phyloP scores from a whole-genome alignment of 176 grass and related monocot species.

The Oryza australiensis region DNA sequence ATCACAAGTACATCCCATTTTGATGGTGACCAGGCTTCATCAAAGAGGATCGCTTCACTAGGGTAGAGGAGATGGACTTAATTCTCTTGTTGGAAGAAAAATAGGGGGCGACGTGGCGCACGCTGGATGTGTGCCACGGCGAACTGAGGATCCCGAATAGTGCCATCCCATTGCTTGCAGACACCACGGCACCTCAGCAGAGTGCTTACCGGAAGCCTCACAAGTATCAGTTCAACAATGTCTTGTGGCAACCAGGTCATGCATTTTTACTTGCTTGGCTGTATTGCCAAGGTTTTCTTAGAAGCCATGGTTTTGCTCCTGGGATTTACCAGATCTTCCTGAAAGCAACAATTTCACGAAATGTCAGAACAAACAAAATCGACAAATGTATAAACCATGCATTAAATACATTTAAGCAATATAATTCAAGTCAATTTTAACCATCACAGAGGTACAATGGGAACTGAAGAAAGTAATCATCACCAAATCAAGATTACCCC shows the following conservation, averaged over 20 bases:
- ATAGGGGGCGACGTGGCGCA: background rate
- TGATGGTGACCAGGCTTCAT: conserved; percentile 19
- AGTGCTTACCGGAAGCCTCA: conserved; percentile 25
- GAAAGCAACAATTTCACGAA: no score
- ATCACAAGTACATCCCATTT: background rate
- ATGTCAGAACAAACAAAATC: no score
- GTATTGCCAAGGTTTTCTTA: no score
- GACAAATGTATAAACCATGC: no score
- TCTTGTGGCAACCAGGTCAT: background rate
- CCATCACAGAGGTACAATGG: no score
- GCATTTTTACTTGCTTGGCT: no score
- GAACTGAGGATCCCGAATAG: conserved; percentile 26
- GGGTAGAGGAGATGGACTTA: background rate
- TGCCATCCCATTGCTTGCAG: conserved; percentile 35
- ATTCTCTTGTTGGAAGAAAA: conserved; percentile 10
- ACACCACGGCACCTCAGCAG: conserved; percentile 25
- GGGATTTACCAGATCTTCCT: no score
- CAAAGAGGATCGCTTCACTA: conserved; percentile 19
- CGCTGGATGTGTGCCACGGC: background rate
- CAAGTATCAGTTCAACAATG: conserved; percentile 27
- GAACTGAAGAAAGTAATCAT: background rate
- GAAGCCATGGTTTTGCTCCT: no score
- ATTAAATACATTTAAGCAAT: no score
- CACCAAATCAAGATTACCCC: background rate
- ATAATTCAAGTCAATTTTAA: no score